Evolutionary conservation across 2,329 filamentous ascomycete species (phyloP).

Genomic region (Phialophora verrucosa): DNA sequence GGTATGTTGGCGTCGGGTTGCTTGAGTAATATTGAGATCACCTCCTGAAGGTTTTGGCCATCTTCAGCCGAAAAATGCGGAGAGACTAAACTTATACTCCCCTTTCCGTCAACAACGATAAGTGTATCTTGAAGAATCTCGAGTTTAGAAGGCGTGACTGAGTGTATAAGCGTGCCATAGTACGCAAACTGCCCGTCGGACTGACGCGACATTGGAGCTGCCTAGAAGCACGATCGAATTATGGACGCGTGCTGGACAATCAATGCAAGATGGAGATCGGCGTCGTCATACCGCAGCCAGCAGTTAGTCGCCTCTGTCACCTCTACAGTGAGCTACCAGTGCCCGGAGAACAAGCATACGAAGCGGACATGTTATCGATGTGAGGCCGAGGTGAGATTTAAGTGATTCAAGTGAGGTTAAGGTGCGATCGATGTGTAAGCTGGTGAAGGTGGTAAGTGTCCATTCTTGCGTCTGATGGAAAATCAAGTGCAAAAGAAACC

Average conservation of each 20-base stretch:
- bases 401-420: not conserved
- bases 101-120: conserved; percentile 25
- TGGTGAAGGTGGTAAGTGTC: too few species aligned
- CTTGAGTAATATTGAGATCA: conserved; percentile 1
- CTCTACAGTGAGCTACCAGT: not conserved
- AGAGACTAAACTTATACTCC: conserved; percentile 40
- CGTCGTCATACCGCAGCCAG: not conserved
- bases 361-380: not conserved
- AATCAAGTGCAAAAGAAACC: too few species aligned
- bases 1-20: not conserved
- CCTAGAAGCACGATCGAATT: not conserved
- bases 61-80: conserved; percentile 22
- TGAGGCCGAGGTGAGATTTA: not conserved
- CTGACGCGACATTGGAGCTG: not conserved
- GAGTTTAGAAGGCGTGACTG: conserved; percentile 44
- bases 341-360: not conserved
- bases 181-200: conserved; percentile 39
- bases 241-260: not conserved
- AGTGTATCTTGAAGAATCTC: conserved; percentile 47
- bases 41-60: conserved; percentile 28
- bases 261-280: not conserved
- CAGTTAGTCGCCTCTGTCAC: not conserved
- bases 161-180: conserved; percentile 54
- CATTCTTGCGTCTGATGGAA: too few species aligned
- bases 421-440: not conserved